A percentile compares a stretch with the other conserved stretches of the same genome.
Evolutionary conservation across 495 filamentous ascomycete species (phyloP).

Genomic region (Trichoderma reesei): DNA sequence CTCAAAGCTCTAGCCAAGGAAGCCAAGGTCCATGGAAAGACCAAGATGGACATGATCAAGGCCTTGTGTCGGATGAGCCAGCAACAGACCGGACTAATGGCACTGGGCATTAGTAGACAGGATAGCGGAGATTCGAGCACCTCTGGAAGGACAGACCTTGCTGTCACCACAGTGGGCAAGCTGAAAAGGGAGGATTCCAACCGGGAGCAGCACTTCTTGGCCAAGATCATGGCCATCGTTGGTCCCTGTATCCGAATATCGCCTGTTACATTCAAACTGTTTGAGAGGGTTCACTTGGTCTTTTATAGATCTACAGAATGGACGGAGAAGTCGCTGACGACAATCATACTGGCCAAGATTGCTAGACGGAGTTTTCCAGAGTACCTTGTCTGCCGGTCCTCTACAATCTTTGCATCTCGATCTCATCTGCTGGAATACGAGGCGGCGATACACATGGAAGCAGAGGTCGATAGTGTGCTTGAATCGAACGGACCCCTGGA

Average conservation of each 20-base stretch:
- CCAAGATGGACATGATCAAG: slow-evolving; percentile 68
- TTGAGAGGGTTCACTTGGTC: slow-evolving; percentile 88
- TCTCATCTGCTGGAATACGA: slow-evolving; percentile 77
- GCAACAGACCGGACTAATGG: slow-evolving; percentile 61
- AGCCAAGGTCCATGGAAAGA: slow-evolving; percentile 79
- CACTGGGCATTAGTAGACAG: slow-evolving; percentile 43
- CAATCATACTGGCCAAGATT: slow-evolving; percentile 87
- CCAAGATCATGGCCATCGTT: slow-evolving; percentile 69
- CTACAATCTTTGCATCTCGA: slow-evolving; percentile 78
- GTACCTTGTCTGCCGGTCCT: slow-evolving; percentile 83
- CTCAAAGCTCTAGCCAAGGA: slow-evolving; percentile 78
- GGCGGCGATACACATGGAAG: slow-evolving; percentile 73
- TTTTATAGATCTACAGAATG: slow-evolving; percentile 95
- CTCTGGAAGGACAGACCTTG: slow-evolving; percentile 7
- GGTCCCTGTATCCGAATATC: slow-evolving; percentile 80
- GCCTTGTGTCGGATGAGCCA: slow-evolving; percentile 62
- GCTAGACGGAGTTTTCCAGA: slow-evolving; percentile 77
- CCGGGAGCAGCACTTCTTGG: slow-evolving; percentile 33
- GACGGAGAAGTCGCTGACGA: slow-evolving; percentile 93
- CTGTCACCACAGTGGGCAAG: background rate
- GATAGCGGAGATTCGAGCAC: slow-evolving; percentile 29
- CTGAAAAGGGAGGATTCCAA: slow-evolving; percentile 24
- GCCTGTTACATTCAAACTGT: slow-evolving; percentile 63
- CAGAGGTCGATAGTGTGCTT: slow-evolving; percentile 69
- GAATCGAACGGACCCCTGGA: slow-evolving; percentile 74